Percentiles rank a stretch among this genome's conserved stretches.
Evolutionary conservation across 1,284 basidiomycete genomes (phyloP).

Genomic region (Cerrena zonata): DNA sequence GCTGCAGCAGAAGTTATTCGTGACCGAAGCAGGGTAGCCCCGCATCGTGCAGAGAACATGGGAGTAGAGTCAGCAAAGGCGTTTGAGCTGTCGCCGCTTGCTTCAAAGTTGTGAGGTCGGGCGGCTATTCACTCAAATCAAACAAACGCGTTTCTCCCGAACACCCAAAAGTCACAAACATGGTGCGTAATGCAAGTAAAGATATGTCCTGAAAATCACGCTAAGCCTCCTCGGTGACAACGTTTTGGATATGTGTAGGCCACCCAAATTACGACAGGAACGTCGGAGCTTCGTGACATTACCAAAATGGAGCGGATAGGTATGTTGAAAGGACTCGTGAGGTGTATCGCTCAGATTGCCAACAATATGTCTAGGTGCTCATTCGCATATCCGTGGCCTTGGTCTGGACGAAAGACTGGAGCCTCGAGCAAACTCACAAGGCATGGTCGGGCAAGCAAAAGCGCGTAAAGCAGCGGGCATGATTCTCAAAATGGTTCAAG

Average conservation of each 20-base stretch:
- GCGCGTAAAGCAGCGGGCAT: constrained; percentile 95
- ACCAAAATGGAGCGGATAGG: constrained; percentile 97
- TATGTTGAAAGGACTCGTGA: constrained; percentile 25
- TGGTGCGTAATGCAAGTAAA: constrained; percentile 18
- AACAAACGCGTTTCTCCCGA: constrained; percentile 30
- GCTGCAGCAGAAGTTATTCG: constrained; percentile 20
- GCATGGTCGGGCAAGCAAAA: constrained; percentile 94
- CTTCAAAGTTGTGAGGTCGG: constrained; percentile 5
- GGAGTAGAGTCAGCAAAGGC: neutral
- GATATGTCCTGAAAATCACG: neutral
- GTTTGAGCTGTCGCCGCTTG: neutral
- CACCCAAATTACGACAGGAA: constrained; percentile 66
- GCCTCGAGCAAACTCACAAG: constrained; percentile 82
- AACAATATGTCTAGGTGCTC: constrained; percentile 59
- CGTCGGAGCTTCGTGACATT: constrained; percentile 77
- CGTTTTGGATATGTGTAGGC: constrained; percentile 33
- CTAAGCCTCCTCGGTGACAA: neutral
- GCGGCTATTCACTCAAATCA: constrained; percentile 26
- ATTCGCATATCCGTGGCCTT: constrained; percentile 93
- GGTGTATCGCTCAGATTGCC: constrained; percentile 5
- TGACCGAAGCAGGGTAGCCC: constrained; percentile 26
- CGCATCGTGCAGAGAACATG: constrained; percentile 29
- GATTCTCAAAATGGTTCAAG: constrained; percentile 97
- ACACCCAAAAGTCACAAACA: constrained; percentile 16
- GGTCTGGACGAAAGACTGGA: constrained; percentile 90